A percentile compares a stretch with the other conserved stretches of the same genome.
phyloP scores from a whole-genome alignment of 768 basidiomycete genomes.

The Stropharia rugosoannulata region DNA sequence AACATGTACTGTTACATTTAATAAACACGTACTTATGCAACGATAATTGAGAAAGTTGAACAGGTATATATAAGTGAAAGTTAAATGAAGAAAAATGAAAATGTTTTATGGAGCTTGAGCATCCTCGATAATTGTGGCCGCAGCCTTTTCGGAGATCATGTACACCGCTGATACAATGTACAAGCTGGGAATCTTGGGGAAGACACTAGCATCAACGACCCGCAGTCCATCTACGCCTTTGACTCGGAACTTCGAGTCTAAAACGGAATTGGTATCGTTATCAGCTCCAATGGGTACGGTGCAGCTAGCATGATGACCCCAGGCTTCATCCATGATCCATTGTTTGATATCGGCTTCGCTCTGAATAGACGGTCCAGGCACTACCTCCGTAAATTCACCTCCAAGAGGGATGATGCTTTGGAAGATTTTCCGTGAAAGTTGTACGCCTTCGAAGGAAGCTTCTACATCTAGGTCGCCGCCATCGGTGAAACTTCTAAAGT shows the following conservation, averaged over 20 bases:
- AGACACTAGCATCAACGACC: constrained; percentile 4
- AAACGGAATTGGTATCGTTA: neutral
- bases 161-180: constrained; percentile 2
- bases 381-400: neutral
- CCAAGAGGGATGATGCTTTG: neutral
- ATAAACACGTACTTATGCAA: too few species aligned
- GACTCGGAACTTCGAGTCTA: constrained; percentile 1
- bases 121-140: constrained; percentile 1
- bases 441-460: constrained; percentile 1
- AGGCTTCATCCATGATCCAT: constrained; percentile 5
- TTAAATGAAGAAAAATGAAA: too few species aligned
- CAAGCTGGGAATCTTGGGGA: constrained; percentile 3
- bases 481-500: constrained; percentile 1
- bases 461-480: constrained; percentile 2
- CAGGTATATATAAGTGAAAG: too few species aligned
- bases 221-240: constrained; percentile 3
- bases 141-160: constrained; percentile 5
- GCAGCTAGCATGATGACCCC: constrained; percentile 5
- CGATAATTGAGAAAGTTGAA: too few species aligned
- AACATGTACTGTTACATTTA: too few species aligned
- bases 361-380: constrained; percentile 1
- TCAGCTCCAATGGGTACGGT: constrained; percentile 1
- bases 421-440: constrained; percentile 2
- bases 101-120: neutral
- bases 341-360: constrained; percentile 3